These are phyloP conservation scores for Candida odintsovae DNA, from an alignment of 805 yeast genomes.

Conservation along the genomic window DNA sequence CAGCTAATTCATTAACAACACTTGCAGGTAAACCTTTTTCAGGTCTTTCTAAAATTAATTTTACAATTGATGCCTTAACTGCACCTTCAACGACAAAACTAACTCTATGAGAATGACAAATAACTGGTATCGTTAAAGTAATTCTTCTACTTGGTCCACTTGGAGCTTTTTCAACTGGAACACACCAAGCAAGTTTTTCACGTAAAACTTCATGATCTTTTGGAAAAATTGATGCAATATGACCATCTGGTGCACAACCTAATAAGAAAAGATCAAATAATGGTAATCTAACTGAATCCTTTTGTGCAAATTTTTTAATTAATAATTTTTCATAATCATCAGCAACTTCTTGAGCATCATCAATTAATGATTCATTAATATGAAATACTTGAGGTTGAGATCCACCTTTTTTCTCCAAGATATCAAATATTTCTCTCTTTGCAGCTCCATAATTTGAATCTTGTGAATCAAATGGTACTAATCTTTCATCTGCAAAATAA, in stretches of 20 bases:
- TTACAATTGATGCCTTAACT: constrained; percentile 87
- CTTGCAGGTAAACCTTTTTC: constrained; percentile 94
- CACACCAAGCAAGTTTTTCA: constrained; percentile 92
- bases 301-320: constrained; percentile 87
- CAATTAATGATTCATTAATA: constrained; percentile 68
- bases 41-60: constrained; percentile 92
- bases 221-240: constrained; percentile 94
- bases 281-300: constrained; percentile 93
- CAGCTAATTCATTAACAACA: constrained; percentile 93
- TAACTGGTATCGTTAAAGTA: constrained; percentile 88
- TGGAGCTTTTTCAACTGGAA: constrained; percentile 89
- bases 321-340: constrained; percentile 85
- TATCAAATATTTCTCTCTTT: constrained; percentile 74
- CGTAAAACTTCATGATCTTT: constrained; percentile 76
- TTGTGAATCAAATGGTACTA: constrained; percentile 78
- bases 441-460: constrained; percentile 91
- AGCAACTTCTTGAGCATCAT: constrained; percentile 88
- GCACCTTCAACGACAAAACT: constrained; percentile 96
- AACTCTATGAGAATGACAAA: constrained; percentile 87
- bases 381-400: constrained; percentile 67
- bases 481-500: constrained; percentile 92
- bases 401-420: constrained; percentile 31
- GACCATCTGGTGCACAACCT: constrained; percentile 99
- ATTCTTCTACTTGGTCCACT: constrained; percentile 81
- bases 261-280: constrained; percentile 85